These are phyloP conservation scores for Podila epicladia DNA, from an alignment of 192 early-diverging fungal genomes.

Conservation along the genomic window DNA sequence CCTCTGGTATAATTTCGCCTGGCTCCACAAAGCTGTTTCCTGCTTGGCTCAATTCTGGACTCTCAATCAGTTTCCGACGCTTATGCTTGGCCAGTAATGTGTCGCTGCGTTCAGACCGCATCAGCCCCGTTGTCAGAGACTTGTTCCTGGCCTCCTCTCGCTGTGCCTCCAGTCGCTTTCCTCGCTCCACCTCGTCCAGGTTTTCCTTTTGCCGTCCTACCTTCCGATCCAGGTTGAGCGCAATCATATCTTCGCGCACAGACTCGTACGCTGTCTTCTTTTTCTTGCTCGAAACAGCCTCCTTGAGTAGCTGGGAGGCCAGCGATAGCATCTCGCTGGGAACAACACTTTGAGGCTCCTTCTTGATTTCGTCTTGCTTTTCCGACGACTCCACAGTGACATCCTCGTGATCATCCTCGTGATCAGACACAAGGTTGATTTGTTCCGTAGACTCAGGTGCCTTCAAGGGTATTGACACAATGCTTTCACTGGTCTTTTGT, in stretches of 20 bases:
- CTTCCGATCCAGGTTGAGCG: constrained; percentile 27
- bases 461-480: not conserved
- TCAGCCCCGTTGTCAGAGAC: not conserved
- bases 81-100: constrained; percentile 15
- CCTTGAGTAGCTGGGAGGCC: not conserved
- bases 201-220: constrained; percentile 33
- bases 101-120: constrained; percentile 33
- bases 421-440: not conserved
- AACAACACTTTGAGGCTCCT: not conserved
- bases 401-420: too few species aligned
- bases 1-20: not conserved
- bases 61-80: constrained; percentile 17
- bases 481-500: not conserved
- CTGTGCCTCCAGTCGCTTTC: not conserved
- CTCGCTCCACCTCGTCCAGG: constrained; percentile 26
- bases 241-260: constrained; percentile 37
- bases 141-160: not conserved
- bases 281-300: not conserved
- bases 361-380: not conserved
- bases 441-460: not conserved
- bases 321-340: not conserved
- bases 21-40: not conserved
- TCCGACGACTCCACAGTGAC: not conserved
- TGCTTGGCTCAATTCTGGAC: not conserved
- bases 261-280: constrained; percentile 6